A percentile compares a stretch with the other conserved stretches of the same genome.
These are phyloP conservation scores for Fusarium praegraminearum DNA, from an alignment of 2,329 filamentous ascomycete genomes.

Conservation along the genomic window DNA sequence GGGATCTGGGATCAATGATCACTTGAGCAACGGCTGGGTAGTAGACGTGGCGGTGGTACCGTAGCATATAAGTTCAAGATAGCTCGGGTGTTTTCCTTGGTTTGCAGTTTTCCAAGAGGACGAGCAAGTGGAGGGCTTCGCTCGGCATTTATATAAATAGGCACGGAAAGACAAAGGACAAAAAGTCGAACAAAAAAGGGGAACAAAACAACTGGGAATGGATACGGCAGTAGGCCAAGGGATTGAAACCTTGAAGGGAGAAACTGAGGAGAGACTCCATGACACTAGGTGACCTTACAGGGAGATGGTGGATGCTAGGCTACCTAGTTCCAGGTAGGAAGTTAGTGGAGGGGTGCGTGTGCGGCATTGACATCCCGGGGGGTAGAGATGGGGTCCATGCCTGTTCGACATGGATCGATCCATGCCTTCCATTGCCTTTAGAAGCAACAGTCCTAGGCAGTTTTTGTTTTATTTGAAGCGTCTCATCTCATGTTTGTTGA, in stretches of 20 bases:
- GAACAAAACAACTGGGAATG: constrained; percentile 20
- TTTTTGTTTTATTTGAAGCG: constrained; percentile 1
- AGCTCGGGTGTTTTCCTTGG: constrained; percentile 8
- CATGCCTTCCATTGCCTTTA: neutral
- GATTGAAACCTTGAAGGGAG: constrained; percentile 33
- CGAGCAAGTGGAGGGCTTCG: constrained; percentile 19
- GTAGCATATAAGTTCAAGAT: constrained; percentile 21
- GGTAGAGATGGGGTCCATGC: constrained; percentile 18
- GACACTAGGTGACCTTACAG: neutral
- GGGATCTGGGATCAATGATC: constrained; percentile 19
- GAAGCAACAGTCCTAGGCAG: neutral
- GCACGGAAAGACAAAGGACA: neutral
- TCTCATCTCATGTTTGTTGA: constrained; percentile 29
- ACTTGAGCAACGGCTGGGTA: constrained; percentile 31
- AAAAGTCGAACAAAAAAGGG: constrained; percentile 22
- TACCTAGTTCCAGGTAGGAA: neutral
- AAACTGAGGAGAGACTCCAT: neutral
- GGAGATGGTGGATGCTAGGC: neutral
- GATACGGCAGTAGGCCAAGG: constrained; percentile 16
- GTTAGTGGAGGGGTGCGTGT: constrained; percentile 34
- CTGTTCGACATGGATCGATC: constrained; percentile 11
- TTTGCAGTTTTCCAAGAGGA: constrained; percentile 21
- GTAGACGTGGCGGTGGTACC: constrained; percentile 35
- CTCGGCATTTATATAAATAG: constrained; percentile 34
- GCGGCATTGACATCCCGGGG: constrained; percentile 42